Base-by-base conservation (phyloP, 371 early-diverging fungal genomes). In the Zychaea mexicana region DNA sequence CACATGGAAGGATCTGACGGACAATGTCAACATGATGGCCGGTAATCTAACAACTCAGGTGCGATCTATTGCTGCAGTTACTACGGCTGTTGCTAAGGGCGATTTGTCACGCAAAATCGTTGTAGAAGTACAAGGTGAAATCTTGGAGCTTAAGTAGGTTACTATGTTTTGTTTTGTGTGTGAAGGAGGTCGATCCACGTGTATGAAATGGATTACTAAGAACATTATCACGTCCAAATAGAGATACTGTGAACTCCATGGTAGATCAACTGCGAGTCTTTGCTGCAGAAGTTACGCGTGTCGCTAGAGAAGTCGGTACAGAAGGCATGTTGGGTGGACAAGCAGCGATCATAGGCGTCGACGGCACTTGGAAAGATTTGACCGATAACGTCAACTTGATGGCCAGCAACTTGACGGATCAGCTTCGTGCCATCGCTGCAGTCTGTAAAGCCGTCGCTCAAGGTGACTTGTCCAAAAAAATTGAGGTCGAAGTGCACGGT, bases 321-420 rank as follows among this genome's bases (percentile, higher is more conserved):
- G 87, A 88, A 17, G 87, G 89, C 28, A 73, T 70, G 22, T 74
- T 88, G 0, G 85, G 86, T 27, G 81, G 82, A 3, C 85, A 84
- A 56, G 85, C 84, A 0, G 61, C 57, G 2, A 87, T 89, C 2
- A 70, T 81, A 27, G 85, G 77, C 28, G 88, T 88, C 0, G 87
- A 76, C 52, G 91, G 91, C 13, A 88, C 85, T 0, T 91, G 91
- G 91, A 88, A 85, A 58, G 88, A 86, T 32, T 70, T 91, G 45
- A 91, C 91, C 2, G 84, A 86, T 49, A 89, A 85, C 57, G 87
- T 89, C 55, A 87, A 87, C 56, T 74, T 78, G 22, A 87, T 87
- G 88, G 88, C 88, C 0, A 61, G 74, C 56, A 87, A 87, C 47
- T 62, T 87, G 17, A 87, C 88, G 12, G 72, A 78, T n/a, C 88